Conservation (phyloP, 2,329 filamentous ascomycete genomes). For the Pestalotiopsis sp. region DNA sequence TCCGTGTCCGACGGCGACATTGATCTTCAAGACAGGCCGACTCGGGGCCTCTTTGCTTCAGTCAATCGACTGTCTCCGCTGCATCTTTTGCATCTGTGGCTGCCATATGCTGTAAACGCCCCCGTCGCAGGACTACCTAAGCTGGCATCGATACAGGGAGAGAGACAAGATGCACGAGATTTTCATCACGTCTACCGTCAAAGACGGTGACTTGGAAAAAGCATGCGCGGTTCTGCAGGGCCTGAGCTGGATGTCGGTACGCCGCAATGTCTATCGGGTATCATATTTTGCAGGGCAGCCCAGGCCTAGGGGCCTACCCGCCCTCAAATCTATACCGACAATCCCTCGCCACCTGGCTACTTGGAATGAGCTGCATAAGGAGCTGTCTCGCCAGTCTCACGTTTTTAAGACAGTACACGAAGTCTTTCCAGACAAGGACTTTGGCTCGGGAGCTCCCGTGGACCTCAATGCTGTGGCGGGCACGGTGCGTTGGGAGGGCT, state of each 20-base stretch:
- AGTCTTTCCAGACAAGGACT: conserved; percentile 48
- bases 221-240: conserved; percentile 58
- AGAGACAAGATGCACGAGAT: conserved; percentile 57
- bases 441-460: conserved; percentile 38
- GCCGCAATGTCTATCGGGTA: conserved; percentile 51
- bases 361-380: conserved; percentile 59
- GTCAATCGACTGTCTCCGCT: no score
- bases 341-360: conserved; percentile 14
- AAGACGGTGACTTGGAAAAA: conserved; percentile 49
- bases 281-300: conserved; percentile 55
- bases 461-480: conserved; percentile 48
- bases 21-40: no score
- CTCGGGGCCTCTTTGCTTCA: no score
- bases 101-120: no score
- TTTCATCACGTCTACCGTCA: conserved; percentile 58
- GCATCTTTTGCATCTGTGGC: no score
- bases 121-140: no score
- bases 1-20: no score
- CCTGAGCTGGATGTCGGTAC: conserved; percentile 58
- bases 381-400: conserved; percentile 59
- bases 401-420: conserved; percentile 59
- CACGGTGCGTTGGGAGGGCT: conserved; percentile 60
- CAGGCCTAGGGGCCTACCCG: conserved; percentile 47
- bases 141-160: not conserved
- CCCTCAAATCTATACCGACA: conserved; percentile 31